Evolutionary conservation across 108 stramenopile species (phyloP).

Genomic region (Conticribra guillardii): DNA sequence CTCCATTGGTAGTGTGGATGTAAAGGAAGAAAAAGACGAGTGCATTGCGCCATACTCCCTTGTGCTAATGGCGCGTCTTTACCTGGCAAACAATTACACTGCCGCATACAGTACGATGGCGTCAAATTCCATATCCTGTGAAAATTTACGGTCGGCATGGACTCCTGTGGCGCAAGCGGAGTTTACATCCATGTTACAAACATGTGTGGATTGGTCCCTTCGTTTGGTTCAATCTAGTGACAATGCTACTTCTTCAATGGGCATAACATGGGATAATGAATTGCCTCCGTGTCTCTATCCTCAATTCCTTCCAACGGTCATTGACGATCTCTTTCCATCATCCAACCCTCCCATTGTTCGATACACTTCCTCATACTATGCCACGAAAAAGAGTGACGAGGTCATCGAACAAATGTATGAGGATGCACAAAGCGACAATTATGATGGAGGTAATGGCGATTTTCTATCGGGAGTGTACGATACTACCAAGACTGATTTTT

Average conservation of each 20-base stretch:
- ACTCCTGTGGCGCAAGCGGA: conserved; percentile 4
- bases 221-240: not conserved
- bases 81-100: conserved; percentile 27
- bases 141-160: conserved; percentile 44
- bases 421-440: conserved; percentile 29
- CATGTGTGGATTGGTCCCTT: conserved; percentile 22
- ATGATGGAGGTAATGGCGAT: conserved; percentile 6
- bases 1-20: not conserved
- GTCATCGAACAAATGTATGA: conserved; percentile 47
- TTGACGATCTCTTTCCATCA: conserved; percentile 42
- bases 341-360: not conserved
- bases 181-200: conserved; percentile 17
- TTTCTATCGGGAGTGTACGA: conserved; percentile 50
- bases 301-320: conserved; percentile 40
- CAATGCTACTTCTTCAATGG: not conserved
- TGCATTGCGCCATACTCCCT: conserved; percentile 53
- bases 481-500: conserved; percentile 54
- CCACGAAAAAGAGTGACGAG: conserved; percentile 24
- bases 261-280: not conserved
- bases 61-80: conserved; percentile 48
- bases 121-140: conserved; percentile 33
- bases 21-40: conserved; percentile 21
- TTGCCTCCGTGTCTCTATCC: not conserved
- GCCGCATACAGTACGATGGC: not conserved
- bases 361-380: conserved; percentile 57